Evolutionary conservation across 208 protist genomes (phyloP).

Genomic region (Trypanosoma platydactyli): DNA sequence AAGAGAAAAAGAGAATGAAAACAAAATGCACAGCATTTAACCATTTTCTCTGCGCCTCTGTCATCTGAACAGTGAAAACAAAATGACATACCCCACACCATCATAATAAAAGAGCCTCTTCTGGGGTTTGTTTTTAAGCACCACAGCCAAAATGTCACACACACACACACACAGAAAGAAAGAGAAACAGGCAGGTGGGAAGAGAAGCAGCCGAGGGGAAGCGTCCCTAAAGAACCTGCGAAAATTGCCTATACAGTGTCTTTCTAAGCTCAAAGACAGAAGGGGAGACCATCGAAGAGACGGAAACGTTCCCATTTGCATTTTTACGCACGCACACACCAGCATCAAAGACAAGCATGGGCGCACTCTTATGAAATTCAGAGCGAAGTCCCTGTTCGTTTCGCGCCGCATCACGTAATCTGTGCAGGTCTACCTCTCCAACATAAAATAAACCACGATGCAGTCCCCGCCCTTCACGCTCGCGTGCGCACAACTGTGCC

Average conservation of each 20-base stretch:
- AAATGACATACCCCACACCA: background rate
- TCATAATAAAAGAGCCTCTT: slow-evolving; percentile 4
- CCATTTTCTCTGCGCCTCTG: no score
- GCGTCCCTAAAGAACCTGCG: slow-evolving; percentile 51
- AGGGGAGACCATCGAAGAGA: slow-evolving; percentile 78
- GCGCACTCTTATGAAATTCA: slow-evolving; percentile 75
- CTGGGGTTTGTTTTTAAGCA: no score
- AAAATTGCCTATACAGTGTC: slow-evolving; percentile 79
- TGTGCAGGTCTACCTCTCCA: slow-evolving; percentile 66
- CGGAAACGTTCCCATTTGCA: slow-evolving; percentile 67
- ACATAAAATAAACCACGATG: slow-evolving; percentile 85
- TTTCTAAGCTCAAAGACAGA: slow-evolving; percentile 72
- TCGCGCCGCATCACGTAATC: slow-evolving; percentile 51
- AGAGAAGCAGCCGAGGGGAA: background rate
- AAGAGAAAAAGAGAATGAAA: background rate
- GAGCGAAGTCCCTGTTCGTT: slow-evolving; percentile 58
- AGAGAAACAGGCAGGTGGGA: slow-evolving; percentile 2
- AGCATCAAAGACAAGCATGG: slow-evolving; percentile 80
- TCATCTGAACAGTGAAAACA: no score
- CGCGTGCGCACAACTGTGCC: slow-evolving; percentile 56
- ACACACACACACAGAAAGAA: slow-evolving; percentile 17
- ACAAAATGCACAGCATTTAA: background rate
- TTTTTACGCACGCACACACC: slow-evolving; percentile 78
- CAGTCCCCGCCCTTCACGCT: slow-evolving; percentile 52
- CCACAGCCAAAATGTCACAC: background rate